Conservation (phyloP, 768 basidiomycete species). For the Jaapia argillacea region DNA sequence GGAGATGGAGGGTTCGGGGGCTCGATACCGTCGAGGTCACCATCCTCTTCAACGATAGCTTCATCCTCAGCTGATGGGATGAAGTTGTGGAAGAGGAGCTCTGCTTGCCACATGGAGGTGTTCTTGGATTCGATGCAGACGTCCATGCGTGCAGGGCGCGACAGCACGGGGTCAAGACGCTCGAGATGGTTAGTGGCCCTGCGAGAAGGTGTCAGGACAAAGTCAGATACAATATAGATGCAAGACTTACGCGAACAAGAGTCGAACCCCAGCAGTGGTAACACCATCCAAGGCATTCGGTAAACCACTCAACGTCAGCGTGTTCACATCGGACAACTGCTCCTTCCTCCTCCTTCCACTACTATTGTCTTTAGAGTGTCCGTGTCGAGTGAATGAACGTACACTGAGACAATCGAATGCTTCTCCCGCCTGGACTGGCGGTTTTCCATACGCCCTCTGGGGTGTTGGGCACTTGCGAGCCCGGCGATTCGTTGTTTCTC, state of each 20-base stretch:
- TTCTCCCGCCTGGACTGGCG: no score
- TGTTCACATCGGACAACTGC: slow-evolving; percentile 68
- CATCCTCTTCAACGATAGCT: slow-evolving; percentile 19
- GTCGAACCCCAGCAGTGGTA: slow-evolving; percentile 79
- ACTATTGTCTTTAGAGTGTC: slow-evolving; percentile 24
- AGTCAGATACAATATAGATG: not conserved
- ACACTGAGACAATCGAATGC: no score
- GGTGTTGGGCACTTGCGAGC: no score
- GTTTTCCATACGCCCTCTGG: no score
- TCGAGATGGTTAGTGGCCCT: slow-evolving; percentile 91
- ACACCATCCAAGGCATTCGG: slow-evolving; percentile 84
- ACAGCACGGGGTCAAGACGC: slow-evolving; percentile 80
- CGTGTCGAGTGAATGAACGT: no score
- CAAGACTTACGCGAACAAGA: slow-evolving; percentile 74
- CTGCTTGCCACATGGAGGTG: slow-evolving; percentile 77
- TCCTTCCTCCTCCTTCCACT: slow-evolving; percentile 39
- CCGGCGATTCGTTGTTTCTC: no score
- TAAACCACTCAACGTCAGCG: slow-evolving; percentile 70
- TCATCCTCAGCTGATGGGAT: slow-evolving; percentile 60
- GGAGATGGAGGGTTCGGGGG: slow-evolving; percentile 27
- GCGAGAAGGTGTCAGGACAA: slow-evolving; percentile 3
- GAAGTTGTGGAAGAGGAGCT: slow-evolving; percentile 82
- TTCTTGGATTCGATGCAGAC: slow-evolving; percentile 89
- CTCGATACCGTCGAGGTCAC: slow-evolving; percentile 37
- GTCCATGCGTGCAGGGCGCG: slow-evolving; percentile 86